Base-by-base conservation (phyloP, 495 filamentous ascomycete genomes). In the Penicillium simplicissimum region DNA sequence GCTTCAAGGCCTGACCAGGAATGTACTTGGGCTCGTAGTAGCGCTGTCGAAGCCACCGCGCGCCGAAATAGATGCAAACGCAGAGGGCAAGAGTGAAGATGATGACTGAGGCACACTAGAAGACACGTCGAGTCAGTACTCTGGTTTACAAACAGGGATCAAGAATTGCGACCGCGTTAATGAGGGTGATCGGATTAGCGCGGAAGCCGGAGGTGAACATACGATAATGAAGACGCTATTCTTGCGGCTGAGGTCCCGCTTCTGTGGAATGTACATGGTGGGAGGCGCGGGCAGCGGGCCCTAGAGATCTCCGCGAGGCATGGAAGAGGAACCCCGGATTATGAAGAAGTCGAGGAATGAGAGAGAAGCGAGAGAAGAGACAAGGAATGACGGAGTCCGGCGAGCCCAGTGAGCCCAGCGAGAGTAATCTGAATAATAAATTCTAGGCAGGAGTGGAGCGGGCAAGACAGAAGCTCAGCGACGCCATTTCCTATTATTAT, bases 1-100 rank as follows among this genome's bases (percentile, higher is more conserved):
- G 75, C 66, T 89, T 90, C 55, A 90, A 62, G 47, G 71, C 81
- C 40, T 76, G 72, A 0, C 81, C 83, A 13, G 86, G 88, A 34
- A 88, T 72, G 64, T 83, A 87, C 71, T 79, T 83, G 17, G 84
- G 85, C 40, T 83, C 77, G 42, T 76, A 80, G 57, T 82, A 66
- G 62, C 73, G 71, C 48, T 75, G 73, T 36, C 82, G 84, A 40
- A 84, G 67, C 56, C 73, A 69, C 4, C 84, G 81, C 23, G 83
- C 67, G 34, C 78, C 58, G 52, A 83, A 76, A 67, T 79, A 85
- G 49, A 70, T 25, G 58, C 82, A 60, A 33, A 81, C 48, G 23
- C 79, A 62, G n/a, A 68, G 43, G n/a, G 75, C 72, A n/a, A 81
- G 38, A 21, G 76, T 37, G 54, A 77, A 71, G 40, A 76, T 70